Base-by-base conservation (phyloP, 1,284 basidiomycete genomes). In the Coniferiporia weirii region DNA sequence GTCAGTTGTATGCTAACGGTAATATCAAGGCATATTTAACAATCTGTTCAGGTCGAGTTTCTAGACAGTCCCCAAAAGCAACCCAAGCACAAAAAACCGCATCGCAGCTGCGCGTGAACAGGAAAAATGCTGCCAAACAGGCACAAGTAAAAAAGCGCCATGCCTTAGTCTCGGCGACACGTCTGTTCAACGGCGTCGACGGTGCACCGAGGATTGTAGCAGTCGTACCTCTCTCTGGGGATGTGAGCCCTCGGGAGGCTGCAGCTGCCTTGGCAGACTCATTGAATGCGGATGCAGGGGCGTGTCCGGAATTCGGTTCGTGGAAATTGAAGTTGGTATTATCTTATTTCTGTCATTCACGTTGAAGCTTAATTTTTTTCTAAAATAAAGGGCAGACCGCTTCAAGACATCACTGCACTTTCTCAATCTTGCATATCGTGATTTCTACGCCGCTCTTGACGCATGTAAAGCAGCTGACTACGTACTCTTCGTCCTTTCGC, bases 331-430 rank as follows among this genome's bases (percentile, higher is more conserved):
- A 75, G 89, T 91, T 59, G 61, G 82, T 76, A 22, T 34, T 46
- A 22, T 1, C 54, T 52, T 36, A 61, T 53, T 52, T 34, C 15
- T 65, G n/a, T 57, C 61, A 20, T 50, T 52, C 40, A 54, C 52
- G 20, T 61, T 38, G 8, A 49, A 6, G 44, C 40, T 20, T 60
- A 35, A 8, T 48, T 9, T 6, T 62, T 27, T 45, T 46, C 27
- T 27, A 27, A 27, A 27, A 3, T 27, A 22, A 61, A 92, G 91
- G 67, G 89, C 86, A 46, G 87, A 90, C 49, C 83, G 92, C 9
- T 97, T 94, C 79, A 93, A 91, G 71, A 93, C 95, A 0, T 89
- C 87, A 3, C 75, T 98, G 0, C 94, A 97, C 68, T 89, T 97
- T 70, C 79, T 95, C 55, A 83, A 87, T 56, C 77, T 94, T 0